These are phyloP conservation scores for Mycena sp. DNA, from an alignment of 1,284 basidiomycete species.

Conservation along the genomic window DNA sequence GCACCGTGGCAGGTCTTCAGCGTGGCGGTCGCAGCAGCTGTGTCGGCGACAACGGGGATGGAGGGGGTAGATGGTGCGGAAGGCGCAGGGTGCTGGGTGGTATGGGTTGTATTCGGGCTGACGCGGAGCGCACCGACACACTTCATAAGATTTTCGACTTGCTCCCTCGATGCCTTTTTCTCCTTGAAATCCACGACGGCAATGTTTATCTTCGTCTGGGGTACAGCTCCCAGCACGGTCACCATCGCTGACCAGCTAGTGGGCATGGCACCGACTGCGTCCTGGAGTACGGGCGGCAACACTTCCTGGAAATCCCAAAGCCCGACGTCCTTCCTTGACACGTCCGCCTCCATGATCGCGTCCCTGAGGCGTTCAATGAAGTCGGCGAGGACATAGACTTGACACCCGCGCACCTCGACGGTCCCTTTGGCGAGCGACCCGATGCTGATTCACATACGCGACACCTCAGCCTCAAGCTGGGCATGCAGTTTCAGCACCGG, in stretches of 20 bases:
- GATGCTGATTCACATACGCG: constrained; percentile 4
- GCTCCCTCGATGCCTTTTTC: neutral
- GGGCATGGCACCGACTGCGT: neutral
- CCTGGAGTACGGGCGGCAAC: neutral
- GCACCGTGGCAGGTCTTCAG: neutral
- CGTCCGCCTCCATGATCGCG: neutral
- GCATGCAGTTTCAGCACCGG: neutral
- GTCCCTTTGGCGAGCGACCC: neutral
- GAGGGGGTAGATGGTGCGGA: too few relatives aligned
- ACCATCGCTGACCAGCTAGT: neutral
- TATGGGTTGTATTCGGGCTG: too few relatives aligned
- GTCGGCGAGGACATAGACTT: neutral
- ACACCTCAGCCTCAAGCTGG: neutral
- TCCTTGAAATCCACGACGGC: neutral
- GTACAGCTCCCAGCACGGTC: neutral
- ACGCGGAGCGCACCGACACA: too few relatives aligned
- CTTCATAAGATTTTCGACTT: too few relatives aligned
- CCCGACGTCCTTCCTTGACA: neutral
- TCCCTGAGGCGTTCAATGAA: neutral
- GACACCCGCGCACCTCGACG: neutral
- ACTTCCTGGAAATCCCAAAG: neutral
- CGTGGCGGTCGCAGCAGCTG: too few relatives aligned
- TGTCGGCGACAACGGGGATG: too few relatives aligned
- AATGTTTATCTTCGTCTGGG: neutral
- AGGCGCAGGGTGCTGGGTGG: too few relatives aligned